A percentile compares a stretch with the other conserved stretches of the same genome.
phyloP scores from a whole-genome alignment of 2,329 filamentous ascomycete species.

The Ascocoryne sarcoides region DNA sequence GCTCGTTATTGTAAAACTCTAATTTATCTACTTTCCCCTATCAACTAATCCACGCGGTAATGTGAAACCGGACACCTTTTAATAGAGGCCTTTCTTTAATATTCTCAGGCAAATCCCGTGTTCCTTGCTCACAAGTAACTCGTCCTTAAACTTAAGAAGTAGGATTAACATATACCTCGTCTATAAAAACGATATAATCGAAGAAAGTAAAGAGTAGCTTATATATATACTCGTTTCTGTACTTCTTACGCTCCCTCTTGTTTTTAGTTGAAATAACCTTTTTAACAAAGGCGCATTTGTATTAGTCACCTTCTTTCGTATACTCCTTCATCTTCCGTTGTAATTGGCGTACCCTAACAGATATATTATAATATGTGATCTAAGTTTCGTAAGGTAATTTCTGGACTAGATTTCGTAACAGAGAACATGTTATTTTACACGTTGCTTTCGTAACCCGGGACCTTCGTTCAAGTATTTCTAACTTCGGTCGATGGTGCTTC shows the following conservation, averaged over 20 bases:
- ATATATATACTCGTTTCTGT: conserved; percentile 2
- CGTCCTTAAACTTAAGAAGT: conserved; percentile 1
- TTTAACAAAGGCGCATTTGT: conserved; percentile 6
- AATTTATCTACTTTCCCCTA: conserved; percentile 8
- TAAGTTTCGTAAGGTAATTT: too few relatives aligned
- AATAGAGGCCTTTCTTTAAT: conserved; percentile 6
- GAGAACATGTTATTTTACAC: too few relatives aligned
- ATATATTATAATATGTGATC: conserved; percentile 6
- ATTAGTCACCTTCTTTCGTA: conserved; percentile 5
- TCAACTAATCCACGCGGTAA: conserved; percentile 8
- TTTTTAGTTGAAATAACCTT: conserved; percentile 7
- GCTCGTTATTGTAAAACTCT: conserved; percentile 13
- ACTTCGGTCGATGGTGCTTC: too few relatives aligned
- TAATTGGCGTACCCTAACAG: conserved; percentile 2
- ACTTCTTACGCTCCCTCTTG: neutral
- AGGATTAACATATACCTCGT: conserved; percentile 12
- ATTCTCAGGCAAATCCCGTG: conserved; percentile 8
- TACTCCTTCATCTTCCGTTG: conserved; percentile 4
- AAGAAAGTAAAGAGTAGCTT: conserved; percentile 5
- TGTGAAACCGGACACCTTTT: conserved; percentile 8
- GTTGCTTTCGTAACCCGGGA: too few relatives aligned
- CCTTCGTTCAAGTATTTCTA: too few relatives aligned
- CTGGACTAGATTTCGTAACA: too few relatives aligned
- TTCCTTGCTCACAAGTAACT: conserved; percentile 6
- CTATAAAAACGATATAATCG: conserved; percentile 8